Conservation (phyloP, 805 yeast species). For the Nadsonia fulvescens region DNA sequence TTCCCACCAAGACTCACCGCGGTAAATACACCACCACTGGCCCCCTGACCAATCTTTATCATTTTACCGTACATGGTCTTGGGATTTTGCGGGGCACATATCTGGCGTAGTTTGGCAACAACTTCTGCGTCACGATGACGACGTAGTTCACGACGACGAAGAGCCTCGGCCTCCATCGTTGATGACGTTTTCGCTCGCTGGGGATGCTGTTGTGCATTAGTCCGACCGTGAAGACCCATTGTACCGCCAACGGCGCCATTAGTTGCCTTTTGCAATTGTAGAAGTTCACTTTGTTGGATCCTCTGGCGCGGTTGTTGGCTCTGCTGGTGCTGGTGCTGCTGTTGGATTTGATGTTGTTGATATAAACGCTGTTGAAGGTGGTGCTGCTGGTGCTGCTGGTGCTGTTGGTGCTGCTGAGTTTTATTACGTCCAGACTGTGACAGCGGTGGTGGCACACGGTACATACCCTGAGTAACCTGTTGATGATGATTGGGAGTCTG, state of each 20-base stretch:
- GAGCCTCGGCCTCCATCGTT: constrained; percentile 12
- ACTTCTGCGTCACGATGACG: constrained; percentile 55
- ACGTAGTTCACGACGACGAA: constrained; percentile 54
- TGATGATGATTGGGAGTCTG: no score
- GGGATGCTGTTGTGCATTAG: constrained; percentile 5
- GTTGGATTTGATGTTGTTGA: constrained; percentile 11
- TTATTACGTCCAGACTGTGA: no score
- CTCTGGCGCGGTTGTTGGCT: constrained; percentile 8
- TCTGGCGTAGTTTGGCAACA: constrained; percentile 48
- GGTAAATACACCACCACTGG: constrained; percentile 80
- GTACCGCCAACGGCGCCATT: constrained; percentile 13
- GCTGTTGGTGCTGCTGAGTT: constrained; percentile 23
- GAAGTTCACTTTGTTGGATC: constrained; percentile 13
- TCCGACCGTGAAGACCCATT: constrained; percentile 5
- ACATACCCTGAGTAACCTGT: no score
- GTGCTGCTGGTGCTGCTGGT: constrained; percentile 23
- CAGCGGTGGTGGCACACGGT: no score
- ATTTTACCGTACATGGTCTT: constrained; percentile 41
- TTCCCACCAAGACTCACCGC: constrained; percentile 46
- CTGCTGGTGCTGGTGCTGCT: constrained; percentile 6
- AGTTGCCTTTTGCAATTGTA: constrained; percentile 14
- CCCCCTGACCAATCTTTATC: constrained; percentile 72
- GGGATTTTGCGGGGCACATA: constrained; percentile 80
- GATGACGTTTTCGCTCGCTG: constrained; percentile 8
- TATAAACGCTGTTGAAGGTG: constrained; percentile 11